Evolutionary conservation across 495 filamentous ascomycete genomes (phyloP).

Genomic region (Ramalina peruviana): DNA sequence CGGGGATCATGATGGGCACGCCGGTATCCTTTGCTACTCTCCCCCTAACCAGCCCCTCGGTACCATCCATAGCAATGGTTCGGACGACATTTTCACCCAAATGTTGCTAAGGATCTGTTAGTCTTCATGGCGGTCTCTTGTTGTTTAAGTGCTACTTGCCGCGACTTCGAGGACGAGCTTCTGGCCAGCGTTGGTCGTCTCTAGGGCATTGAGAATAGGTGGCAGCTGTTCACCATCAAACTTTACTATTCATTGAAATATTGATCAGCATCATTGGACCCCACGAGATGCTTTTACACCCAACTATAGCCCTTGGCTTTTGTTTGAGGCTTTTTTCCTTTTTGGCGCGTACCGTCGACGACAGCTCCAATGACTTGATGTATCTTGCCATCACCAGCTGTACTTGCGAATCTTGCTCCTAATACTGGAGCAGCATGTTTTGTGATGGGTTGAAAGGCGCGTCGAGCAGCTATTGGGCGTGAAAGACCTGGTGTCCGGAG

Average conservation of each 20-base stretch:
- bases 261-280: slow-evolving; percentile 25
- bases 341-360: slow-evolving; percentile 39
- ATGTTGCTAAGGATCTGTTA: slow-evolving; percentile 63
- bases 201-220: slow-evolving; percentile 92
- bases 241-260: slow-evolving; percentile 46
- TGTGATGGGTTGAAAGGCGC: slow-evolving; percentile 51
- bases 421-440: slow-evolving; percentile 44
- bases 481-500: slow-evolving; percentile 65
- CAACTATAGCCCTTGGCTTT: slow-evolving; percentile 16
- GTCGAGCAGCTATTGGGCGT: slow-evolving; percentile 54
- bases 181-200: slow-evolving; percentile 78
- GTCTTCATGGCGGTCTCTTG: slow-evolving; percentile 3
- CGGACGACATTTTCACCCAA: slow-evolving; percentile 98
- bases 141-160: slow-evolving; percentile 42
- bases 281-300: neutral
- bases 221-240: slow-evolving; percentile 92
- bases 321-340: slow-evolving; percentile 21
- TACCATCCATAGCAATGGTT: slow-evolving; percentile 99
- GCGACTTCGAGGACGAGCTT: slow-evolving; percentile 95
- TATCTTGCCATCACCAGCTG: slow-evolving; percentile 61
- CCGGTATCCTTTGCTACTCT: slow-evolving; percentile 74
- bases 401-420: slow-evolving; percentile 57
- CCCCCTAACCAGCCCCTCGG: slow-evolving; percentile 95
- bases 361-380: slow-evolving; percentile 71
- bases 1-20: slow-evolving; percentile 90